These are phyloP conservation scores for Solanum bulbocastanum DNA, from an alignment of 257 asterid species.

Conservation along the genomic window DNA sequence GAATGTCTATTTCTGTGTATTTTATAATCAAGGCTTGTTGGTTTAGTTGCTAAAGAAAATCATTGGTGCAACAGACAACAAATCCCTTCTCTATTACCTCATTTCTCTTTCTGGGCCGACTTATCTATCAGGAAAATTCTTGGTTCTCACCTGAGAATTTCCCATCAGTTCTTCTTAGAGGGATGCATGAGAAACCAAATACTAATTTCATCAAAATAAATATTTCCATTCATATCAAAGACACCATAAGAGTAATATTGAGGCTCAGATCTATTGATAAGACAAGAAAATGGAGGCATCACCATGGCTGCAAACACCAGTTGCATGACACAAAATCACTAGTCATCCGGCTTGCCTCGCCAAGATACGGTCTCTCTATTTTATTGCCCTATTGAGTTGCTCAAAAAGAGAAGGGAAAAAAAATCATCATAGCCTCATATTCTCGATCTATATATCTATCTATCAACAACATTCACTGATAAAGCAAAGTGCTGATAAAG, in stretches of 20 bases:
- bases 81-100: constrained; percentile 5
- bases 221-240: neutral
- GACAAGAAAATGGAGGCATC: neutral
- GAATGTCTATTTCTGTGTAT: neutral
- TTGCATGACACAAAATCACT: neutral
- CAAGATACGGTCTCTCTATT: neutral
- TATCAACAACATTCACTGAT: neutral
- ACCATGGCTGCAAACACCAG: neutral
- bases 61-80: neutral
- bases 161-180: neutral
- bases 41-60: neutral
- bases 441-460: neutral
- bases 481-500: neutral
- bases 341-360: neutral
- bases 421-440: neutral
- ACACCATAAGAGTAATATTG: neutral
- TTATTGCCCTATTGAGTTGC: neutral
- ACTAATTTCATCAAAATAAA: neutral
- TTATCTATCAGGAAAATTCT: neutral
- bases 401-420: neutral
- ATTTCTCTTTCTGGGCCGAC: neutral
- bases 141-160: neutral
- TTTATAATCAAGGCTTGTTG: neutral
- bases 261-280: neutral
- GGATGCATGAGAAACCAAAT: neutral